Evolutionary conservation across 1,284 basidiomycete species (phyloP).

Genomic region (Trametes versicolor): DNA sequence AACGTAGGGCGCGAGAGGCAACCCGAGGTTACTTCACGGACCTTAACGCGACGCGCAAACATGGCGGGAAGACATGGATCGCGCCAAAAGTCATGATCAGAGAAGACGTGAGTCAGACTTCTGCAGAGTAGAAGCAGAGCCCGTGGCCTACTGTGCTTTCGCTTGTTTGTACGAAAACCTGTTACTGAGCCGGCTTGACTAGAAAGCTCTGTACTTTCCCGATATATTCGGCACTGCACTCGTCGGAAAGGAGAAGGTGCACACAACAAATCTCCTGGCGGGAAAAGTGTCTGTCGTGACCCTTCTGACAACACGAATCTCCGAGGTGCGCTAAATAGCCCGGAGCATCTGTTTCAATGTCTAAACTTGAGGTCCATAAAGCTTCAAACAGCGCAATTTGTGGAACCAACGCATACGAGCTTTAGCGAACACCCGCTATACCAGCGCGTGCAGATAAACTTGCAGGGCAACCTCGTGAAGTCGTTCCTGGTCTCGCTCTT

Average conservation of each 20-base stretch:
- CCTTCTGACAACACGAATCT: constrained; percentile 86
- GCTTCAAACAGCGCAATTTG: constrained; percentile 83
- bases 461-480: constrained; percentile 93
- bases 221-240: constrained; percentile 83
- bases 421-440: constrained; percentile 75
- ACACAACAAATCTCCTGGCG: constrained; percentile 83
- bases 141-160: too few relatives aligned
- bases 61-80: constrained; percentile 97
- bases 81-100: constrained; percentile 90
- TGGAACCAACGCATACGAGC: constrained; percentile 67
- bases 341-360: not conserved
- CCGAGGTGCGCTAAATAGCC: constrained; percentile 66
- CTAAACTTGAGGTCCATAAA: not conserved
- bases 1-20: constrained; percentile 81
- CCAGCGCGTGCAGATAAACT: constrained; percentile 88
- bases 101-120: constrained; percentile 76
- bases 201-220: constrained; percentile 94
- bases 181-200: constrained; percentile 15
- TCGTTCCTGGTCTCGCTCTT: constrained; percentile 90
- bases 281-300: constrained; percentile 85
- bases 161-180: not conserved
- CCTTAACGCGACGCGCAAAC: constrained; percentile 80
- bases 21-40: constrained; percentile 93
- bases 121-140: not conserved
- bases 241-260: constrained; percentile 61